Conservation (phyloP, 176 grass and related monocot species). For the Phoenix dactylifera region DNA sequence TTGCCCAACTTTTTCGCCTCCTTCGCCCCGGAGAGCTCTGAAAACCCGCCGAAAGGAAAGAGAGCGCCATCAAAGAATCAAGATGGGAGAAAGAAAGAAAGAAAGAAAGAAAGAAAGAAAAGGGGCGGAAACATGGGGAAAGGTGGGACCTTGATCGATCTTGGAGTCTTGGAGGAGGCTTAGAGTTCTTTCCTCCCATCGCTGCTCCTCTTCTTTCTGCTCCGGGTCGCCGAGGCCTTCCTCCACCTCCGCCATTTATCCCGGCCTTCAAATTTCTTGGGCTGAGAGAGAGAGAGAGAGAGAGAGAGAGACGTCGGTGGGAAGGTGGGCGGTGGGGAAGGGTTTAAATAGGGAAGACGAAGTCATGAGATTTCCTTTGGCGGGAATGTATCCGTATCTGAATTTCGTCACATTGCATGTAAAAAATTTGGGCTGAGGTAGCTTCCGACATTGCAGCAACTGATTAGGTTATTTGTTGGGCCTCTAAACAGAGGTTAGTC, state of each 20-base stretch:
- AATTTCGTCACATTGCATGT: too few relatives aligned
- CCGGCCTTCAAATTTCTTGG: neutral
- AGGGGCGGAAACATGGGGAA: too few relatives aligned
- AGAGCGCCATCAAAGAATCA: neutral
- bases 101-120: neutral
- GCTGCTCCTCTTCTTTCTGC: neutral
- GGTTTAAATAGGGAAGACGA: too few relatives aligned
- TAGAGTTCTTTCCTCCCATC: constrained; percentile 2
- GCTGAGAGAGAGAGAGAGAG: too few relatives aligned
- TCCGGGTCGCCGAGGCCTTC: neutral
- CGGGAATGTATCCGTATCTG: too few relatives aligned
- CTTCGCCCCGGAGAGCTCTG: constrained; percentile 2
- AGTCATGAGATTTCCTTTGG: too few relatives aligned
- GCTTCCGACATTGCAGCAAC: too few relatives aligned
- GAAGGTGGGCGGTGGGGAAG: too few relatives aligned
- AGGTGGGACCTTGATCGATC: constrained; percentile 10
- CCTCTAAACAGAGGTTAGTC: too few relatives aligned
- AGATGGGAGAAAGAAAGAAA: neutral
- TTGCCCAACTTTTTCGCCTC: neutral
- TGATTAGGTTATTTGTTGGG: too few relatives aligned
- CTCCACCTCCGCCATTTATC: neutral
- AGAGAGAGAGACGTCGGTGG: neutral
- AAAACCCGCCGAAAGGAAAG: neutral
- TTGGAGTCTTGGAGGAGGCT: constrained; percentile 1
- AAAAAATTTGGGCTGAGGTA: too few relatives aligned